phyloP scores from a whole-genome alignment of 2,329 filamentous ascomycete genomes.

The Alternaria longipes region DNA sequence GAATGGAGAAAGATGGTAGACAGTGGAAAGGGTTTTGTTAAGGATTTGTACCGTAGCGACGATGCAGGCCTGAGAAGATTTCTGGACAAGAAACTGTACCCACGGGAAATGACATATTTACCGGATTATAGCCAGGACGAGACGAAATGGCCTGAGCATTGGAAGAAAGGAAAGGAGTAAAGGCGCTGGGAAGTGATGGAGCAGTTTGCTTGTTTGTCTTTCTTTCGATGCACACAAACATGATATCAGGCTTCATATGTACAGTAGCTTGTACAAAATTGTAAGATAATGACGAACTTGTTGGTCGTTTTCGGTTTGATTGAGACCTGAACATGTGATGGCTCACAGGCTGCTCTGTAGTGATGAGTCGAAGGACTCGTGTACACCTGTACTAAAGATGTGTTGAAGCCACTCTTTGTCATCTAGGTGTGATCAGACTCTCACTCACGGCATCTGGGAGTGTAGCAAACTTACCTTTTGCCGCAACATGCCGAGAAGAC shows the following conservation, averaged over 20 bases:
- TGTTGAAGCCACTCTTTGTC: too few species aligned
- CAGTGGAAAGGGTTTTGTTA: too few species aligned
- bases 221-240: neutral
- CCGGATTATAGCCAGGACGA: neutral
- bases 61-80: neutral
- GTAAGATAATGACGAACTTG: too few species aligned
- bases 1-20: neutral
- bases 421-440: too few species aligned
- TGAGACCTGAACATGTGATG: neutral
- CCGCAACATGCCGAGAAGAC: neutral
- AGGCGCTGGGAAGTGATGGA: neutral
- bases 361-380: too few species aligned
- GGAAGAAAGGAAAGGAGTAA: neutral
- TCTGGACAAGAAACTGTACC: neutral
- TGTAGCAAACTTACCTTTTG: neutral
- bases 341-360: too few species aligned
- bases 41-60: too few species aligned
- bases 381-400: too few species aligned
- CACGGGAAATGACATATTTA: too few species aligned
- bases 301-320: neutral
- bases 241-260: neutral
- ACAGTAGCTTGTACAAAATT: neutral
- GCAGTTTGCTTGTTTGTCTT: neutral
- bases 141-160: neutral
- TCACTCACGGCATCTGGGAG: neutral